phyloP scores from a whole-genome alignment of 768 basidiomycete species.

The Nidula microcarpa region DNA sequence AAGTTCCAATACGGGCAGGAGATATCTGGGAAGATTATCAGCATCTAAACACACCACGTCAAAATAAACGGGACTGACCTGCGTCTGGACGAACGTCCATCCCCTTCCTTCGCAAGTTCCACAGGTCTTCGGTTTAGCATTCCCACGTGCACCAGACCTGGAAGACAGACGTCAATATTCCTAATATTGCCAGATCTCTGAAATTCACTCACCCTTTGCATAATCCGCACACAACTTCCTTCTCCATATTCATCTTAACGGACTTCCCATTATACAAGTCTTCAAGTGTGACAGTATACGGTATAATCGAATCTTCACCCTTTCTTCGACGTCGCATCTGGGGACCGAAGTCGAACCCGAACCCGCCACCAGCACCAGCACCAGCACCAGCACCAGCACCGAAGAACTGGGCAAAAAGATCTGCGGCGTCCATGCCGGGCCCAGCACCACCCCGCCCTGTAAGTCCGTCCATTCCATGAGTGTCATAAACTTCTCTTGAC shows the following conservation, averaged over 20 bases:
- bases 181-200: conserved; percentile 4
- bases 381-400: conserved; percentile 9
- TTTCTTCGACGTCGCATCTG: conserved; percentile 37
- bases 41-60: too few species aligned
- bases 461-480: conserved; percentile 67
- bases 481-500: conserved; percentile 69
- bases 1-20: conserved; percentile 43
- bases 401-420: conserved; percentile 78
- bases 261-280: conserved; percentile 91
- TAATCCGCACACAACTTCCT: conserved; percentile 69
- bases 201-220: conserved; percentile 71
- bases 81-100: conserved; percentile 58
- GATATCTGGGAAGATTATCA: conserved; percentile 28
- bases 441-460: conserved; percentile 45
- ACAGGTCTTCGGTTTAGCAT: conserved; percentile 84
- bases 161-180: not conserved
- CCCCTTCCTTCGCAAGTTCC: conserved; percentile 82
- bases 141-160: conserved; percentile 80
- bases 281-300: conserved; percentile 85
- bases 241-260: conserved; percentile 87
- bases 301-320: conserved; percentile 72
- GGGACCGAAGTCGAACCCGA: conserved; percentile 68
- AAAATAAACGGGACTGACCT: conserved; percentile 27
- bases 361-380: conserved; percentile 40
- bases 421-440: conserved; percentile 55